Evolutionary conservation across 768 basidiomycete species (phyloP), one percentile per base, ranked within the genome.

Genomic region (Russula dissimulans): DNA sequence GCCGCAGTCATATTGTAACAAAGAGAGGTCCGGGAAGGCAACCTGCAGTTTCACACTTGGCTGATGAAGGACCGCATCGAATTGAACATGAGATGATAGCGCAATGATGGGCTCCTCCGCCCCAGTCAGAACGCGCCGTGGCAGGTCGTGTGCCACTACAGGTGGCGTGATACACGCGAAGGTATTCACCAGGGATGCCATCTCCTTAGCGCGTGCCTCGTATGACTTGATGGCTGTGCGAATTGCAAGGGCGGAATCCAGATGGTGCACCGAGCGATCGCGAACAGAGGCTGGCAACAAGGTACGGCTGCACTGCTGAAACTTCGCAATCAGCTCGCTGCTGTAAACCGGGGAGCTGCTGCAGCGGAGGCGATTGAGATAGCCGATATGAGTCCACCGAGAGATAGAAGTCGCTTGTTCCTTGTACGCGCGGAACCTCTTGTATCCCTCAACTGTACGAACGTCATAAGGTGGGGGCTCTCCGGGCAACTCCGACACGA

Each of bases 1-100:
- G 47, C 95, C 95, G 67, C 95, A 97, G 71, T 98, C 95, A 70
- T 93, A 97, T 69, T 97, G 94, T 7, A 97, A 78, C 36, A 95
- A 77, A 4, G 86, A 90, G 0, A 87, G 82, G 66, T 95, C 91
- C 0, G 95, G 95, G 71, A 97, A 97, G 1, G 92, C 94, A 56
- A 97, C 91, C 66, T 93, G 91, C 34, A 92, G 78, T 69, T 91
- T 92, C 65, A 93, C 91, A 44, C 80, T 83, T 1, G 86, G 73
- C 29, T 75, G 79, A 69, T 97, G 94, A 11, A 97, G 70, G 22
- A 79, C 72, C 1, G 74, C 73, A 67, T 94, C 92, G 67, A 93
- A 89, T 15, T 74, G 73, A 66, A 66, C 71, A 60, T 62, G 68
- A 57, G 47, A 64, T 22, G 67, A 49, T 36, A 65, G 18, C 15